Percentiles rank a stretch among this genome's conserved stretches.
phyloP scores from a whole-genome alignment of 495 filamentous ascomycete species.

The Podospora australis region DNA sequence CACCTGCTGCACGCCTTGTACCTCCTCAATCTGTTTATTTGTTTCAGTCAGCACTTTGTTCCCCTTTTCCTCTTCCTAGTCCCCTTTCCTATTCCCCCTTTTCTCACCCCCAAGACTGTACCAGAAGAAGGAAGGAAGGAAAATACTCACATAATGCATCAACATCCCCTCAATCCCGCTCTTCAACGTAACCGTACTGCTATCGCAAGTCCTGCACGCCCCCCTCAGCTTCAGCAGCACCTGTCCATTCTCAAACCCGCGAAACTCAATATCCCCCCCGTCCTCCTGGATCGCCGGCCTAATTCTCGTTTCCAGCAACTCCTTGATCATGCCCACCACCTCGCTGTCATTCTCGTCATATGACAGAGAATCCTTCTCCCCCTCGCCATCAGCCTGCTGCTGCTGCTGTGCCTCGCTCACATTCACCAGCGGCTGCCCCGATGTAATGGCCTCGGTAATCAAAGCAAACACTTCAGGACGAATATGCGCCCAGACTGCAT shows the following conservation, averaged over 20 bases:
- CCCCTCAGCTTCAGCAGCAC: conserved; percentile 84
- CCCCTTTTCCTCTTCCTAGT: neutral
- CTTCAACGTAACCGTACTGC: conserved; percentile 88
- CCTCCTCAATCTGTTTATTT: conserved; percentile 75
- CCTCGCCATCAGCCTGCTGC: conserved; percentile 26
- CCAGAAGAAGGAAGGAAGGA: neutral
- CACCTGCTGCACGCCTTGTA: conserved; percentile 85
- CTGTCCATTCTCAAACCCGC: conserved; percentile 79
- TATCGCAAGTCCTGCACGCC: conserved; percentile 92
- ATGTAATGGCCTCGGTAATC: conserved; percentile 84
- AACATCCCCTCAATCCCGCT: conserved; percentile 98
- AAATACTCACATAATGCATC: conserved; percentile 57
- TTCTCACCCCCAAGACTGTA: neutral
- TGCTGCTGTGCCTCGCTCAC: conserved; percentile 51
- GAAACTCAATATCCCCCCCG: conserved; percentile 91
- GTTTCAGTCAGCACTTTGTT: conserved; percentile 7
- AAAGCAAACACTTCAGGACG: conserved; percentile 92
- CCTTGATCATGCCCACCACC: conserved; percentile 96
- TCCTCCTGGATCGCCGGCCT: conserved; percentile 95
- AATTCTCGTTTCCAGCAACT: conserved; percentile 92
- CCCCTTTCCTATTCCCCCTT: too few relatives aligned
- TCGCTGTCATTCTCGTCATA: conserved; percentile 87
- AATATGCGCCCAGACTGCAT: conserved; percentile 87
- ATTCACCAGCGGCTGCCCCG: conserved; percentile 74
- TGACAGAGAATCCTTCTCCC: conserved; percentile 59